Evolutionary conservation across 768 basidiomycete genomes (phyloP), one percentile per base, ranked within the genome.

Genomic region (Imleria badia): DNA sequence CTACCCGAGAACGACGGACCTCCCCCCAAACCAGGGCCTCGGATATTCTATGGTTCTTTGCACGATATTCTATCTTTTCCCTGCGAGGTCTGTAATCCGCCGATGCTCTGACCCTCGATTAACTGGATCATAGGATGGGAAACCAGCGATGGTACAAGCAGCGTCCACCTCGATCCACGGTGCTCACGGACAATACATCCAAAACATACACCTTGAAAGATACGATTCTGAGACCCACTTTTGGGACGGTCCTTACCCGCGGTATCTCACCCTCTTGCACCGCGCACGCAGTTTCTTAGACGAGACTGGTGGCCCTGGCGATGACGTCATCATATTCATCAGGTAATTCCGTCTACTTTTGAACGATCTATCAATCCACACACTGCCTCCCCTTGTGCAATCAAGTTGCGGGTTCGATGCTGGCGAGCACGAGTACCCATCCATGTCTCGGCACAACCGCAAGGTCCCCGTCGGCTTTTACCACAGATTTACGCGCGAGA

Each of bases 31-130:
- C 69, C 70, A 2, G 81, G 83, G 2, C 78, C 86, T 1, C 79
- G 82, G 57, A 72, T 94, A 33, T 97, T 85, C 68, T 99, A 98
- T 55, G 92, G 91, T 1, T 94, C 91, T 11, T 75, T 95, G n/a
- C 96, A 99, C 66, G 96, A 98, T 60, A 82, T 98, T 41, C 76
- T 94, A 14, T 90, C 94, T 13, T 97, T 85, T 65, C 94, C 94
- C 1, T 97, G 94, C 73, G 94, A 97, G 77, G 91, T 90, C 59
- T 30, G 72, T 55, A 1, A 15, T 34, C 23, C 6, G 9, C 22
- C 3, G 0, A 4, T 31, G 19, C 4, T 14, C 15, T 31, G 39
- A 47, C 7, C 29, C 45, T 31, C 20, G 48, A 49, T 35, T 56
- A 22, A 64, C 42, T 30, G 7, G 14, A 35, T 40, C 53, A 48